Evolutionary conservation across 2,329 filamentous ascomycete species (phyloP).

Genomic region (Knufia fluminis): DNA sequence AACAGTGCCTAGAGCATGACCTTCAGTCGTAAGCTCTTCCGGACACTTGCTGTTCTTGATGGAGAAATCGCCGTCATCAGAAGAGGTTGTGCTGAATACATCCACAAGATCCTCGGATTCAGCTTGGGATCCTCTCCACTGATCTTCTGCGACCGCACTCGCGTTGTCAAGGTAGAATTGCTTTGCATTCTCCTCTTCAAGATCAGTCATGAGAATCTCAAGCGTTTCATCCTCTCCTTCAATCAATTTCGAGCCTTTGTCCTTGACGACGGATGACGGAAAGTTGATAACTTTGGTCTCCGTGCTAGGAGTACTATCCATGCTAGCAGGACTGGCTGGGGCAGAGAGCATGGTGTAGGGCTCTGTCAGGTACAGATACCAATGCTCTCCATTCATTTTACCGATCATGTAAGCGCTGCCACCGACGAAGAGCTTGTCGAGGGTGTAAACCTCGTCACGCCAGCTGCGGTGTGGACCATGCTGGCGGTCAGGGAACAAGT

Average conservation of each 20-base stretch:
- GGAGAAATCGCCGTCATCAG: slow-evolving; percentile 50
- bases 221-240: slow-evolving; percentile 42
- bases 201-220: slow-evolving; percentile 59
- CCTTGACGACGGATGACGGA: slow-evolving; percentile 31
- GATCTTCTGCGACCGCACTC: slow-evolving; percentile 79
- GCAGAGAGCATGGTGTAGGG: slow-evolving; percentile 72
- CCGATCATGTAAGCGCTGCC: slow-evolving; percentile 99
- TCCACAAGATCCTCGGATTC: slow-evolving; percentile 52
- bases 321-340: slow-evolving; percentile 58
- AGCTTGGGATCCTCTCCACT: slow-evolving; percentile 63
- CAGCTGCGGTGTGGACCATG: slow-evolving; percentile 92
- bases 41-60: slow-evolving; percentile 53
- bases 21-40: slow-evolving; percentile 78
- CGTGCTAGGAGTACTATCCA: slow-evolving; percentile 38
- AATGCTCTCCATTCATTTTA: slow-evolving; percentile 99
- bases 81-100: slow-evolving; percentile 68
- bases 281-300: slow-evolving; percentile 51
- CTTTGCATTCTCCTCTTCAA: slow-evolving; percentile 56
- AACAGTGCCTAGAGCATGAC: slow-evolving; percentile 83
- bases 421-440: slow-evolving; percentile 83
- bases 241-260: slow-evolving; percentile 20
- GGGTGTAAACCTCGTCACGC: slow-evolving; percentile 86
- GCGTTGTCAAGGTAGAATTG: slow-evolving; percentile 69
- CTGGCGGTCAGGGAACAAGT: slow-evolving; percentile 89
- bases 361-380: slow-evolving; percentile 95